Evolutionary conservation across 495 filamentous ascomycete species (phyloP).

Genomic region (Neurospora discreta): DNA sequence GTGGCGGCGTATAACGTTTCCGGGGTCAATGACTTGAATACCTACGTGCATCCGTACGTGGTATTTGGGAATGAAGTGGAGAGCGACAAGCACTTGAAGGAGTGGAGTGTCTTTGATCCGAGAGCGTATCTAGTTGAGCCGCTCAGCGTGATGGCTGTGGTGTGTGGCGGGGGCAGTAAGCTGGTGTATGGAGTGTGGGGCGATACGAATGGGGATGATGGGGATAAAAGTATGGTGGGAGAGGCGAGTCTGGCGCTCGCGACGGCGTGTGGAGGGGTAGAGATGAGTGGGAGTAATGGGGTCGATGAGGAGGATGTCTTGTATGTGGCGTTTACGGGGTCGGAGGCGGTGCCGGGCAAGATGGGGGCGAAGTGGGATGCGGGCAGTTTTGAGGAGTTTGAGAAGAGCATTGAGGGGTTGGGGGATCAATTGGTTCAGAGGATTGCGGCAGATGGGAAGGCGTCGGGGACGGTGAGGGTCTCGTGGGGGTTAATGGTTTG

Average conservation of each 20-base stretch:
- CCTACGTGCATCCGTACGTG: slow-evolving; percentile 53
- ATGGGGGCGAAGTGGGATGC: slow-evolving; percentile 40
- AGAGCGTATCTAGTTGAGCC: slow-evolving; percentile 40
- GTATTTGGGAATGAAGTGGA: slow-evolving; percentile 50
- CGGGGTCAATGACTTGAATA: slow-evolving; percentile 45
- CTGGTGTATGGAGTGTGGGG: slow-evolving; percentile 58
- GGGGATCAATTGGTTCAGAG: slow-evolving; percentile 30
- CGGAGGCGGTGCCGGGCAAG: slow-evolving; percentile 36
- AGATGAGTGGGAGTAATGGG: slow-evolving; percentile 38
- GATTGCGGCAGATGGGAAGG: not conserved
- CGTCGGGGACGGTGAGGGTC: not conserved
- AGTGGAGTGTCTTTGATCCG: slow-evolving; percentile 40
- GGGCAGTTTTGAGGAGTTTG: slow-evolving; percentile 29
- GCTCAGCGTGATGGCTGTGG: slow-evolving; percentile 52
- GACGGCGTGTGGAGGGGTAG: slow-evolving; percentile 39
- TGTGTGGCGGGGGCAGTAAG: slow-evolving; percentile 41
- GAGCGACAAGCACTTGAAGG: not conserved
- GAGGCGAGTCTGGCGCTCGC: slow-evolving; percentile 49
- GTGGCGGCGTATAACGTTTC: slow-evolving; percentile 23
- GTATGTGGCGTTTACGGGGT: slow-evolving; percentile 43
- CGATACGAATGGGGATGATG: slow-evolving; percentile 47
- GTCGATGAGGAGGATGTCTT: slow-evolving; percentile 39
- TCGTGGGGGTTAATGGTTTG: not conserved
- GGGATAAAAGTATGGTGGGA: slow-evolving; percentile 34
- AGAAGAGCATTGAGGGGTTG: slow-evolving; percentile 34